Percentiles rank a stretch among this genome's conserved stretches.
phyloP scores from a whole-genome alignment of 331 rosid genomes.

The Quercus lobata region DNA sequence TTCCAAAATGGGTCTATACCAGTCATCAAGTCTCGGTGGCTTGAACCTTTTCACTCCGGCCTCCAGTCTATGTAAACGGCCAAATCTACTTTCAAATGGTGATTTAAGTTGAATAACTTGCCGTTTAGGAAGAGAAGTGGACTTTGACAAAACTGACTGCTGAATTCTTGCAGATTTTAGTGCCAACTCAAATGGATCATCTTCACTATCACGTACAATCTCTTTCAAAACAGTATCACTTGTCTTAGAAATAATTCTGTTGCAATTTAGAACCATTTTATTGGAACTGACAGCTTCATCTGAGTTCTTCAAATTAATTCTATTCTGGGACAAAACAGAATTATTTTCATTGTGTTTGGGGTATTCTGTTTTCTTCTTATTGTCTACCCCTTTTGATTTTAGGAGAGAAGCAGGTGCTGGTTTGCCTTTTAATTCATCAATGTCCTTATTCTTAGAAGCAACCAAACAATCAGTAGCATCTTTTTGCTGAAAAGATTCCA shows the following conservation, averaged over 20 bases:
- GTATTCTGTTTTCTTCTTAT: conserved; percentile 32
- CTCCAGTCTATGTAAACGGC: conserved; percentile 46
- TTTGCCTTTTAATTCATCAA: conserved; percentile 33
- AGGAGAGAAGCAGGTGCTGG: conserved; percentile 18
- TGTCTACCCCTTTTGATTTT: conserved; percentile 36
- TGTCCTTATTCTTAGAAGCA: conserved; percentile 36
- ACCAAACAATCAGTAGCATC: conserved; percentile 28
- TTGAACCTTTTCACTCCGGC: conserved; percentile 66
- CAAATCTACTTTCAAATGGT: conserved; percentile 43
- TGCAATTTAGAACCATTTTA: conserved; percentile 29
- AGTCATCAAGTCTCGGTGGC: conserved; percentile 78
- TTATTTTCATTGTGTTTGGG: conserved; percentile 23
- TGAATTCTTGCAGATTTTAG: conserved; percentile 47
- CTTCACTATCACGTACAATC: conserved; percentile 39
- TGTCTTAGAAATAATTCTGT: conserved; percentile 25
- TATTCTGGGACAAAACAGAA: conserved; percentile 19
- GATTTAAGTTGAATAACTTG: conserved; percentile 83
- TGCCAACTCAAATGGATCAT: conserved; percentile 55
- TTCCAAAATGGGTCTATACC: conserved; percentile 89
- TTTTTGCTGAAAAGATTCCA: conserved; percentile 31
- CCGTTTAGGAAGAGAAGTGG: conserved; percentile 57
- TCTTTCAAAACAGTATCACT: conserved; percentile 34
- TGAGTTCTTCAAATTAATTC: conserved; percentile 31
- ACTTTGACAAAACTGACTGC: conserved; percentile 49
- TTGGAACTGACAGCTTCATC: conserved; percentile 33